These are phyloP conservation scores for Rhytidhysteron rufulum DNA, from an alignment of 2,329 filamentous ascomycete genomes.

Conservation along the genomic window DNA sequence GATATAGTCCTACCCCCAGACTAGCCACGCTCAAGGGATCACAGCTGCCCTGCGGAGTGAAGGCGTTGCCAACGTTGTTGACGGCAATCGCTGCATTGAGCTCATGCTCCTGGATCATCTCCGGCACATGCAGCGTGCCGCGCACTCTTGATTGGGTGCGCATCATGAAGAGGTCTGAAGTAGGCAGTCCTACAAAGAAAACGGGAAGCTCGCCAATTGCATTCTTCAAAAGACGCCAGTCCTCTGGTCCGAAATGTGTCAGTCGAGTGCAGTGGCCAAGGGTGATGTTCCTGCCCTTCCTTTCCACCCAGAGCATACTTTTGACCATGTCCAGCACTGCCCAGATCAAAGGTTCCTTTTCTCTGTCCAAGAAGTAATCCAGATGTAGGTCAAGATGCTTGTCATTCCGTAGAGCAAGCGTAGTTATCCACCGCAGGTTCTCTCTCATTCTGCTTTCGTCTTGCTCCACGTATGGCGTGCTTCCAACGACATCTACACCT, in stretches of 20 bases:
- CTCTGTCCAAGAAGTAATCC: slow-evolving; percentile 61
- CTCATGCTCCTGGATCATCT: slow-evolving; percentile 56
- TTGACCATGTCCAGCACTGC: slow-evolving; percentile 52
- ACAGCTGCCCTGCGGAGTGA: slow-evolving; percentile 65
- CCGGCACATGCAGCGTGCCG: slow-evolving; percentile 60
- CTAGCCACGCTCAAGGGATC: slow-evolving; percentile 63
- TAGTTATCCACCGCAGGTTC: slow-evolving; percentile 63
- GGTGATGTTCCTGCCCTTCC: slow-evolving; percentile 28
- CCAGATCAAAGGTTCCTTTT: slow-evolving; percentile 50
- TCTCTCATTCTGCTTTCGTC: slow-evolving; percentile 43
- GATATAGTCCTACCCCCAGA: slow-evolving; percentile 63
- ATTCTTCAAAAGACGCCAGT: slow-evolving; percentile 49
- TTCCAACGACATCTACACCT: slow-evolving; percentile 59
- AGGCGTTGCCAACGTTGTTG: slow-evolving; percentile 73
- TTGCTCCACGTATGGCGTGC: slow-evolving; percentile 67
- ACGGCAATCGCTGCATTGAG: slow-evolving; percentile 61
- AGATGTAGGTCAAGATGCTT: slow-evolving; percentile 68
- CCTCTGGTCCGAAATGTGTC: slow-evolving; percentile 49
- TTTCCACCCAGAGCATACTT: slow-evolving; percentile 46
- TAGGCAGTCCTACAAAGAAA: slow-evolving; percentile 66
- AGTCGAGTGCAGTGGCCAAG: slow-evolving; percentile 68
- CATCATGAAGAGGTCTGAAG: slow-evolving; percentile 72
- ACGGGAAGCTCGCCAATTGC: slow-evolving; percentile 55
- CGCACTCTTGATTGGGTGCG: slow-evolving; percentile 44
- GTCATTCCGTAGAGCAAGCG: slow-evolving; percentile 46